These are phyloP conservation scores for Pyrrhoderma lamaoense DNA, from an alignment of 1,284 basidiomycete genomes.

Conservation along the genomic window DNA sequence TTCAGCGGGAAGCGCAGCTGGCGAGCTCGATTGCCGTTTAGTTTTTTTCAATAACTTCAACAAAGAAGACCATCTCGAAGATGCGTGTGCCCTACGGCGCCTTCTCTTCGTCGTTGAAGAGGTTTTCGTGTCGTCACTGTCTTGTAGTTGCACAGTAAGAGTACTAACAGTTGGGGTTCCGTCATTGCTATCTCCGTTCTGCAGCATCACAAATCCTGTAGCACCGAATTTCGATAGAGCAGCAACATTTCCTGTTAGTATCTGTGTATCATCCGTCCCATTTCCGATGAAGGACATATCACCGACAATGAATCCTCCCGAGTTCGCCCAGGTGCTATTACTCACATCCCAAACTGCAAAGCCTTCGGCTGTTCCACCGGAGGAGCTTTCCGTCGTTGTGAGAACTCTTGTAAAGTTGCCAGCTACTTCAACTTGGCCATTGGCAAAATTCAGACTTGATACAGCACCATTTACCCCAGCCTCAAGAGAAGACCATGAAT, in stretches of 20 bases:
- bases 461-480: slow-evolving; percentile 78
- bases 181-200: slow-evolving; percentile 42
- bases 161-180: slow-evolving; percentile 52
- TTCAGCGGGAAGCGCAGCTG: slow-evolving; percentile 45
- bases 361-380: slow-evolving; percentile 47
- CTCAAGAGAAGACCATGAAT: slow-evolving; percentile 65
- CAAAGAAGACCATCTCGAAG: slow-evolving; percentile 44
- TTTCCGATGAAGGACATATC: slow-evolving; percentile 67
- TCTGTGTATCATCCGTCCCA: slow-evolving; percentile 35
- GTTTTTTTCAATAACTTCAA: slow-evolving; percentile 31
- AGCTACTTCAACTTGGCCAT: slow-evolving; percentile 53
- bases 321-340: slow-evolving; percentile 59
- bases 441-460: slow-evolving; percentile 45
- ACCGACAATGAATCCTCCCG: slow-evolving; percentile 70
- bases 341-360: slow-evolving; percentile 75
- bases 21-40: slow-evolving; percentile 38
- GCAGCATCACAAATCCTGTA: slow-evolving; percentile 62
- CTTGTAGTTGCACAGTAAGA: slow-evolving; percentile 46
- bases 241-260: slow-evolving; percentile 58
- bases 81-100: slow-evolving; percentile 33
- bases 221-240: slow-evolving; percentile 57
- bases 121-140: slow-evolving; percentile 25
- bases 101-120: slow-evolving; percentile 25
- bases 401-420: slow-evolving; percentile 69
- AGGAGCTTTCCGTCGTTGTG: slow-evolving; percentile 30